Conservation (phyloP, 352 stramenopile genomes). For the Globisporangium parvum region DNA sequence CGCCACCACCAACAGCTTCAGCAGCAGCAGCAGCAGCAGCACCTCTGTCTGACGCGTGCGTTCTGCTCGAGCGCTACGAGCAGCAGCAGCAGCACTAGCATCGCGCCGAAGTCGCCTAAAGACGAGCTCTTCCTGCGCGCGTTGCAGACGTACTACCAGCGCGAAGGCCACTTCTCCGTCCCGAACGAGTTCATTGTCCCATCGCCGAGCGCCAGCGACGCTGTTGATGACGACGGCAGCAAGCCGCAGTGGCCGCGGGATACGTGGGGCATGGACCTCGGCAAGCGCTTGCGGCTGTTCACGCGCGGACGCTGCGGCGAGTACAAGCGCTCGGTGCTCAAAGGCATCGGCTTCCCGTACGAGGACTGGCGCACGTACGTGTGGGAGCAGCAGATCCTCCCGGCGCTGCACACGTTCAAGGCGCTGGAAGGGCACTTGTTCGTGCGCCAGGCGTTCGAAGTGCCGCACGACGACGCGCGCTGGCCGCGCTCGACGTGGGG, state of each 20-base stretch:
- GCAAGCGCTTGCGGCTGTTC: slow-evolving; percentile 47
- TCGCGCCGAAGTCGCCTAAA: slow-evolving; percentile 23
- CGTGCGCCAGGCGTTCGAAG: slow-evolving; percentile 85
- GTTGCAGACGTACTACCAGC: slow-evolving; percentile 40
- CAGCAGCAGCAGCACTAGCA: slow-evolving; percentile 4
- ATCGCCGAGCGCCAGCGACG: not conserved
- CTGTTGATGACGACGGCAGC: slow-evolving; percentile 5
- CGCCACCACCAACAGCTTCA: not conserved
- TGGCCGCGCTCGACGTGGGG: slow-evolving; percentile 88
- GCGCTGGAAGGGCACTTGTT: slow-evolving; percentile 88
- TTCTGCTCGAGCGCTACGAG: slow-evolving; percentile 1
- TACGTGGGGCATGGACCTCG: slow-evolving; percentile 41
- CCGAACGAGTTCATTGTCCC: slow-evolving; percentile 52
- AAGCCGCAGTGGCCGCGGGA: slow-evolving; percentile 41
- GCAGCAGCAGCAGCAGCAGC: not conserved
- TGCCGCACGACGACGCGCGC: slow-evolving; percentile 55
- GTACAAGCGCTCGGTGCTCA: slow-evolving; percentile 51
- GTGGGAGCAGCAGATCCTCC: slow-evolving; percentile 63
- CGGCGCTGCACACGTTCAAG: slow-evolving; percentile 76
- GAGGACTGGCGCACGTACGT: slow-evolving; percentile 68
- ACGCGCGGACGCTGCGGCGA: slow-evolving; percentile 47
- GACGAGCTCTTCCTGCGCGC: slow-evolving; percentile 49
- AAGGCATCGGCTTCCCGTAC: slow-evolving; percentile 59
- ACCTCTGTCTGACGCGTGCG: not conserved
- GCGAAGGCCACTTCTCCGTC: slow-evolving; percentile 71